Conservation (phyloP, 768 basidiomycete genomes). For the Amyloporia xantha region DNA sequence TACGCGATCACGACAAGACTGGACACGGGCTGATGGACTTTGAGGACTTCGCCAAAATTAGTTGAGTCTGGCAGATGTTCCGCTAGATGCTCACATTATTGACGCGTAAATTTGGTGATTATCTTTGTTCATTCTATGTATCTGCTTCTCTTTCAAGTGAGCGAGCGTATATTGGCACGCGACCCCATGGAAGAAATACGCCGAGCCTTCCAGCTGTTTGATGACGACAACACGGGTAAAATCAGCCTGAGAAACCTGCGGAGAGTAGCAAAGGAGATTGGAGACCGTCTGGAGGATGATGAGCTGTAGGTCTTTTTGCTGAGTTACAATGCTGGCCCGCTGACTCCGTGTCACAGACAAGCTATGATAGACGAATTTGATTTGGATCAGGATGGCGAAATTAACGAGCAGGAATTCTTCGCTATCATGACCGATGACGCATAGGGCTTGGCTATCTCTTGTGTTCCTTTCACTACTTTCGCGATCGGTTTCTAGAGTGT, state of each 20-base stretch:
- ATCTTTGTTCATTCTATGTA: not conserved
- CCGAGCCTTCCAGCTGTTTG: slow-evolving; percentile 93
- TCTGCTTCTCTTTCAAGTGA: no score
- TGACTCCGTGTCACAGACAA: slow-evolving; percentile 49
- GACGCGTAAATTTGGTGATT: not conserved
- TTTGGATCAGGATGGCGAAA: slow-evolving; percentile 96
- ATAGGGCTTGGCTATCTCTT: no score
- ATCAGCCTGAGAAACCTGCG: slow-evolving; percentile 87
- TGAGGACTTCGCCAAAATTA: slow-evolving; percentile 91
- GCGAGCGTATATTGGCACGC: slow-evolving; percentile 84
- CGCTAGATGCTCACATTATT: not conserved
- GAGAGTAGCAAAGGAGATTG: slow-evolving; percentile 94
- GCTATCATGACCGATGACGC: slow-evolving; percentile 95
- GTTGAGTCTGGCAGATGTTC: slow-evolving; percentile 37
- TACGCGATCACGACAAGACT: slow-evolving; percentile 85
- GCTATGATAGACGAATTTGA: slow-evolving; percentile 99
- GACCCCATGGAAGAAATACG: slow-evolving; percentile 97
- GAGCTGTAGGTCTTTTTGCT: slow-evolving; percentile 60
- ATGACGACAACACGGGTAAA: slow-evolving; percentile 93
- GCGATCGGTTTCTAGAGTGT: slow-evolving; percentile 1
- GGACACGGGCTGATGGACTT: slow-evolving; percentile 84
- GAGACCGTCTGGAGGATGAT: slow-evolving; percentile 91
- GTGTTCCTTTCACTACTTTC: no score
- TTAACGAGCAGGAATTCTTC: slow-evolving; percentile 93
- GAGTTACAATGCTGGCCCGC: no score